Evolutionary conservation across 805 yeast species (phyloP), one percentile per base, ranked within the genome.

Genomic region (Saturnispora halmiae): DNA sequence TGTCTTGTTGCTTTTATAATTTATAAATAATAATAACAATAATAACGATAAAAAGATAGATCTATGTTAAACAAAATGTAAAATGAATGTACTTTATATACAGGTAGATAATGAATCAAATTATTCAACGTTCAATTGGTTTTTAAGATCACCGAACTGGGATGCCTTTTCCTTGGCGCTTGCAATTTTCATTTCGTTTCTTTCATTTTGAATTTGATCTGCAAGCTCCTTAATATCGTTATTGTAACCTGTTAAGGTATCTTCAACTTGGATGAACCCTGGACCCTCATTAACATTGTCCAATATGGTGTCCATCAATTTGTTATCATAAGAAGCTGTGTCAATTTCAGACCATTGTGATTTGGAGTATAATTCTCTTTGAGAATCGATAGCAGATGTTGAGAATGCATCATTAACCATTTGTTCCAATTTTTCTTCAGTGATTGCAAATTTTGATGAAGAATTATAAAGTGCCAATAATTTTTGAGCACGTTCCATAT

Each of bases 391-490:
- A 9, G 38, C 38, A 14, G 25, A 21, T 47, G 38, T 27, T 40
- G 54, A 24, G 46, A 79, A 74, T 36, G 85, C 79, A 41, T 66
- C 66, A 36, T 70, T 73, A 32, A 82, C 73, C 39, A 79, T 75
- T 16, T 59, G 63, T 32, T 70, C 73, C 45, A 82, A 67, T 57
- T 76, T 77, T 37, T 68, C 73, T 59, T 82, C 94, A 24, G 79
- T 79, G 30, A 84, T 75, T 50, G 86, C 82, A 61, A 76, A 87
- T 33, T 70, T 66, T 21, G 72, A 69, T 1, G 90, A 65, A 2
- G 78, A 72, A 53, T 85, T 85, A 60, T 83, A 86, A 40, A 88
- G 68, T 48, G 74, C 80, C 45, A 88, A 63, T 36, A 87, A 61
- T 36, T 72, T 65, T 30, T 64, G 64, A 13, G 87, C 75, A 50